Evolutionary conservation across 225 moss, liverwort and hornwort species (phyloP), one percentile per base, ranked within the genome.

Genomic region (Physcomitrellopsis africana): DNA sequence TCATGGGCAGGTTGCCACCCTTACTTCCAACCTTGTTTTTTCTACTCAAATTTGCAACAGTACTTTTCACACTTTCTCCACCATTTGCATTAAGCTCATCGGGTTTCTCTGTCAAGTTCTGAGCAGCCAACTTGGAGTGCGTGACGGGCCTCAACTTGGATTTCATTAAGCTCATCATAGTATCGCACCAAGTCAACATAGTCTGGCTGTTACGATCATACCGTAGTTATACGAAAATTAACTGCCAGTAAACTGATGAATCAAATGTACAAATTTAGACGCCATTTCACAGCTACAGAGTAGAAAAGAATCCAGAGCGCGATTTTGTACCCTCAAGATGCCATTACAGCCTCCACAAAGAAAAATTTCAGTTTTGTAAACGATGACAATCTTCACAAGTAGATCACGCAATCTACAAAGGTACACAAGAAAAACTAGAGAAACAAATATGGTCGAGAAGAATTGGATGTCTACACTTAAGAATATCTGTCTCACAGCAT

Each of bases 141-240:
- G 84, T 94, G 99, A 27, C 99, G 91, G 19, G 99, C 99, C 84
- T 93, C 24, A 24, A 24, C 24, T 24, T 24, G 24, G 24, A 24
- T 24, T 1, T 24, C 24, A 24, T 24, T 24, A 24, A 24, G 24
- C 24, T 24, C 99, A 32, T 99, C 90, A 45, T 99, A 99, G 79
- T 95, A 95, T 76, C 95, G 90, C 72, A 99, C 95, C 24, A 99
- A 86, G 78, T 99, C 95, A 45, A 99, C 95, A 74, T 95, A 93
- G 80, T 99, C 99, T 56, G 99, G 82, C 97, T 95, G 88, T 72
- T 77, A 65, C 14, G 72, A 59, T 59, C 61, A 47, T 49, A 62
- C 27, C 63, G 51, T 7, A 59, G 57, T 56, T 42, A 17, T 75
- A 12, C 13, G 9, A 17, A 15, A 16, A 58, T 77, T 19, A 77